Conservation (phyloP, 1,284 basidiomycete genomes). For the Microbotryum lychnidis-dioicae region DNA sequence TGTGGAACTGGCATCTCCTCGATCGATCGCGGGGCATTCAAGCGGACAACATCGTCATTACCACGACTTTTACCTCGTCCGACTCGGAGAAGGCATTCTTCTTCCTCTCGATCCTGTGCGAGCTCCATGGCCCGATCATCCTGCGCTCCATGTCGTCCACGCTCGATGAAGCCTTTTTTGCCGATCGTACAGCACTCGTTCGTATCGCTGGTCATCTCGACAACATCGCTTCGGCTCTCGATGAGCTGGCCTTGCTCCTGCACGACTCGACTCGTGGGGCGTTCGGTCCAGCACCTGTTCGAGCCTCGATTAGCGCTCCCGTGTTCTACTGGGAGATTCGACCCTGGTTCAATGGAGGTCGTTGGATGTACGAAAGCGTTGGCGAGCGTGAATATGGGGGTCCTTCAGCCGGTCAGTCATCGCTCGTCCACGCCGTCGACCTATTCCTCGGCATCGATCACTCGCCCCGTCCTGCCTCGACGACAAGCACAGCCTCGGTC, state of each 20-base stretch:
- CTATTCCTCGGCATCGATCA: slow-evolving; percentile 79
- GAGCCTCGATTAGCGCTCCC: slow-evolving; percentile 41
- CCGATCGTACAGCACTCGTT: slow-evolving; percentile 57
- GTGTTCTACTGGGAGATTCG: slow-evolving; percentile 77
- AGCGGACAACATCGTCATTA: slow-evolving; percentile 51
- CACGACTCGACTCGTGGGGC: slow-evolving; percentile 62
- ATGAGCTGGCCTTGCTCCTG: slow-evolving; percentile 56
- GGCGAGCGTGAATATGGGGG: slow-evolving; percentile 61
- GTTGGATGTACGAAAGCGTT: slow-evolving; percentile 76
- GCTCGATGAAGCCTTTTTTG: slow-evolving; percentile 86
- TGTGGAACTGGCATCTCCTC: slow-evolving; percentile 71
- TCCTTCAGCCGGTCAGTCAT: slow-evolving; percentile 83
- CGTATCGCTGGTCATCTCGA: slow-evolving; percentile 66
- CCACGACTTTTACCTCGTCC: slow-evolving; percentile 69
- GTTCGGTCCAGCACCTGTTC: not conserved
- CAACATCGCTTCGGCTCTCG: slow-evolving; percentile 59
- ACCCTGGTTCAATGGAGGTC: slow-evolving; percentile 84
- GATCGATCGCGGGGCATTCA: slow-evolving; percentile 36
- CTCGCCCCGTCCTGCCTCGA: slow-evolving; percentile 35
- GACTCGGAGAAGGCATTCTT: slow-evolving; percentile 85
- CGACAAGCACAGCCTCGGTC: slow-evolving; percentile 1
- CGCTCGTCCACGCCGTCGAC: slow-evolving; percentile 80
- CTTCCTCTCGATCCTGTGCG: slow-evolving; percentile 79
- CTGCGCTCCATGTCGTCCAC: slow-evolving; percentile 76
- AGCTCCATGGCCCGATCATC: slow-evolving; percentile 77